Conservation (phyloP, 2,329 filamentous ascomycete genomes). For the Cytospora paraplurivora region DNA sequence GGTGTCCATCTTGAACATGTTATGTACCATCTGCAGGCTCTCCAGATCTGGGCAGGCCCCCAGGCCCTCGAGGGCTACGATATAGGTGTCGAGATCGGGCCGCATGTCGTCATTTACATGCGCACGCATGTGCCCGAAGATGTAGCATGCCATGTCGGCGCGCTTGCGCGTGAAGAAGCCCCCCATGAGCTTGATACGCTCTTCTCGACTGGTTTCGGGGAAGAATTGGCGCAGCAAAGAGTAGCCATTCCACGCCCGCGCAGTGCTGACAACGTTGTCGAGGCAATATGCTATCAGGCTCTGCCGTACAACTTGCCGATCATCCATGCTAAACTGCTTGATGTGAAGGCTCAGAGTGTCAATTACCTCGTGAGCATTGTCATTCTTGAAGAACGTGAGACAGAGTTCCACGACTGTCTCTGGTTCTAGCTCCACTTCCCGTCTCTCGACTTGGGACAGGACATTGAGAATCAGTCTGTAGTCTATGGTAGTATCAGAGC, state of each 20-base stretch:
- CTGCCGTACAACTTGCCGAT: conserved; percentile 67
- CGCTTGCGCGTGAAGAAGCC: conserved; percentile 77
- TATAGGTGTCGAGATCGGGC: conserved; percentile 75
- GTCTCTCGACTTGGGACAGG: conserved; percentile 71
- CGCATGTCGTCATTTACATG: conserved; percentile 64
- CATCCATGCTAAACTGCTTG: conserved; percentile 67
- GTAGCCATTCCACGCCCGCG: conserved; percentile 66
- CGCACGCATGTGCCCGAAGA: conserved; percentile 94
- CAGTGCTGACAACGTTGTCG: conserved; percentile 62
- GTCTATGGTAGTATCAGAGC: conserved; percentile 59
- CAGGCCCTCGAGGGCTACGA: conserved; percentile 75
- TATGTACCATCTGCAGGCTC: conserved; percentile 76
- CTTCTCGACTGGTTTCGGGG: conserved; percentile 63
- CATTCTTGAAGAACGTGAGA: conserved; percentile 70
- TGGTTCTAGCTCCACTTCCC: conserved; percentile 68
- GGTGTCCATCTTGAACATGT: conserved; percentile 93
- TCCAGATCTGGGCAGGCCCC: conserved; percentile 62
- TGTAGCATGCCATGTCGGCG: conserved; percentile 80
- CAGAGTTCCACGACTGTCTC: conserved; percentile 75
- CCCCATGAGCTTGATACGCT: conserved; percentile 75
- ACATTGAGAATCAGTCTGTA: conserved; percentile 74
- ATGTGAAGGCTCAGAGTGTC: conserved; percentile 79
- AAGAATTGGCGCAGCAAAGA: conserved; percentile 67
- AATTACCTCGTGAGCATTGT: conserved; percentile 77
- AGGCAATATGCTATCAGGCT: conserved; percentile 70